phyloP scores from a whole-genome alignment of 352 stramenopile genomes.

The Peronosclerospora sorghi region DNA sequence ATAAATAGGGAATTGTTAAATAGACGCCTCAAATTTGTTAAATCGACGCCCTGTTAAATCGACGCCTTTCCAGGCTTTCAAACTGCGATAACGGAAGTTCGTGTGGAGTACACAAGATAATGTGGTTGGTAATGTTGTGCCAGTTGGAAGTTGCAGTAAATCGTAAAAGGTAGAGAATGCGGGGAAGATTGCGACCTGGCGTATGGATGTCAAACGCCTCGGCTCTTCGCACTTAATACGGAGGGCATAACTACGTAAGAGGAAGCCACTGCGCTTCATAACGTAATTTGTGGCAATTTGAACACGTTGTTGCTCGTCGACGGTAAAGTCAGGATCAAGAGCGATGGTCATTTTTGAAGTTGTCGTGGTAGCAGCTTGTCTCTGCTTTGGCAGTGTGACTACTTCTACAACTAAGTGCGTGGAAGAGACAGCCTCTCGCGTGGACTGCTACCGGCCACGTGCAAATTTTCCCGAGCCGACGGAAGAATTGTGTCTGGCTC shows the following conservation, averaged over 20 bases:
- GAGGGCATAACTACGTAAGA: neutral
- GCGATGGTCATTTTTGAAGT: constrained; percentile 16
- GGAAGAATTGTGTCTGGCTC: constrained; percentile 66
- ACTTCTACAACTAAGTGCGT: constrained; percentile 14
- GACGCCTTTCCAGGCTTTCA: constrained; percentile 13
- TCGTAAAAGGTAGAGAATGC: constrained; percentile 7
- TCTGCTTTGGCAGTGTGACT: constrained; percentile 2
- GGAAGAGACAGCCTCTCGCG: constrained; percentile 20
- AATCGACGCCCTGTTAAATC: too few relatives aligned
- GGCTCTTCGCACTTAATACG: neutral
- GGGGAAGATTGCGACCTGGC: constrained; percentile 11
- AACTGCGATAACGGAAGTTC: neutral
- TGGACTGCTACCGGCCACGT: constrained; percentile 64
- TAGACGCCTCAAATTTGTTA: too few relatives aligned
- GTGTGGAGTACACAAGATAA: neutral
- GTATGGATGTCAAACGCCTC: constrained; percentile 1
- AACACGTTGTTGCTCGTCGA: neutral
- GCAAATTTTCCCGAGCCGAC: constrained; percentile 56
- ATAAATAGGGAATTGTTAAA: too few relatives aligned
- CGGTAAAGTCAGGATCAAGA: constrained; percentile 1
- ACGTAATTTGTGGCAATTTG: constrained; percentile 17
- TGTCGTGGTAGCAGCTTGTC: constrained; percentile 6
- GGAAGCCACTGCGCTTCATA: constrained; percentile 1
- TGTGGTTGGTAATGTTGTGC: neutral
- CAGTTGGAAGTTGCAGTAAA: constrained; percentile 20